Evolutionary conservation across 2,329 filamentous ascomycete genomes (phyloP), one percentile per base, ranked within the genome.

Genomic region (Ceratocystis cacaofunesta): DNA sequence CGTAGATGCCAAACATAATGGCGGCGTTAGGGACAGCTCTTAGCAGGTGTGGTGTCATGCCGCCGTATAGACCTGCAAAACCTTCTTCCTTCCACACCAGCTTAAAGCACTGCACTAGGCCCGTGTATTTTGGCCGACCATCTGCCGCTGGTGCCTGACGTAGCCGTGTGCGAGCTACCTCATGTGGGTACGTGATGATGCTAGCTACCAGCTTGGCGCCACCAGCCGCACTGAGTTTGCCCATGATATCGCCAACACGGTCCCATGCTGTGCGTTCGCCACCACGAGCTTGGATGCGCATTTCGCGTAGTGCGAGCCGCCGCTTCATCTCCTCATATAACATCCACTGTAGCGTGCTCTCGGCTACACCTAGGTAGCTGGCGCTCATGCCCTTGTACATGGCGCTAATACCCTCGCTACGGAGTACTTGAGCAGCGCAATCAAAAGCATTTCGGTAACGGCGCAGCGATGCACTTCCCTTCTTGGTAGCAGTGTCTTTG

Each of bases 1-100:
- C 82, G 71, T 85, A 96, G 79, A 94, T 94, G 75, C 90, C 91
- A 74, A 96, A 96, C 89, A 95, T 96, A 74, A 97, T 95, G 70
- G 89, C 91, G 6, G 92, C 91, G 70, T 89, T 94, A 1, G 92
- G 92, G 5, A 96, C 92, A 5, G 92, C 92, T 68, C 92, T 83
- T 75, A 96, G 83, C 71, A 97, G 84, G 73, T 97, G 92, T 60
- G 92, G 91, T 15, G 92, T 95, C 71, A 97, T 79, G 19, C 92
- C 92, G 65, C 92, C 92, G 73, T 96, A 97, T 68, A 97, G 79
- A 41, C 87, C 89, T 60, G 86, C 83, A 75, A 96, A 80, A 61
- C 92, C 90, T 74, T 96, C 92, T 72, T 96, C 90, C 72, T 87
- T 88, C 82, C 86, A 92, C 57, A 96, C 87, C 19, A 90, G 81